Evolutionary conservation across 139 green algal species (phyloP).

Genomic region (Nannochloris sp.): DNA sequence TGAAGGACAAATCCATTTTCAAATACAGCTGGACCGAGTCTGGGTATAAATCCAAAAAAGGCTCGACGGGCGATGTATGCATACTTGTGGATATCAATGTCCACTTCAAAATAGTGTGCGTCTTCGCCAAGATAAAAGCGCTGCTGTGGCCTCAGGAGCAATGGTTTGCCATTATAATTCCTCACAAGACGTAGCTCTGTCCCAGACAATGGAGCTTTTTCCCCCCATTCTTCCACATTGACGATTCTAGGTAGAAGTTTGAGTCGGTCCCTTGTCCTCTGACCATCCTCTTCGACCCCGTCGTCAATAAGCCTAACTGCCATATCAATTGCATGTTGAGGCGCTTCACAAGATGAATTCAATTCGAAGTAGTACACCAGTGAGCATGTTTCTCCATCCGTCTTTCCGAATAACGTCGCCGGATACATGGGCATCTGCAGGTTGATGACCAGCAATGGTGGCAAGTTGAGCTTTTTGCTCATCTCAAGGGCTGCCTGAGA

Average conservation of each 20-base stretch:
- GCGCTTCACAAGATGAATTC: conserved; percentile 35
- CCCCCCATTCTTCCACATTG: conserved; percentile 73
- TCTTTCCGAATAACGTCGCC: conserved; percentile 52
- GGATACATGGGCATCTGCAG: conserved; percentile 71
- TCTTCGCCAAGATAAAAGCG: conserved; percentile 34
- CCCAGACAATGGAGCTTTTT: conserved; percentile 48
- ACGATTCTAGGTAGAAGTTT: conserved; percentile 76
- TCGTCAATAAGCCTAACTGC: conserved; percentile 60
- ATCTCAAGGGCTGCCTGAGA: conserved; percentile 19
- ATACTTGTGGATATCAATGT: conserved; percentile 80
- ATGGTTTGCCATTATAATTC: conserved; percentile 82
- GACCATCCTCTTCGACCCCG: conserved; percentile 54
- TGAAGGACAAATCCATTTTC: conserved; percentile 75
- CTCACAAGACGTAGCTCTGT: conserved; percentile 56
- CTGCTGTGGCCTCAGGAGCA: conserved; percentile 75
- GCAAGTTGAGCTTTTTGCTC: conserved; percentile 37
- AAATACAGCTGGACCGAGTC: conserved; percentile 51
- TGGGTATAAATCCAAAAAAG: conserved; percentile 22
- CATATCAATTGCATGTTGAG: conserved; percentile 54
- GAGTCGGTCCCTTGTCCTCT: conserved; percentile 56
- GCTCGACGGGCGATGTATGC: conserved; percentile 67
- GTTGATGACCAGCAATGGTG: conserved; percentile 72
- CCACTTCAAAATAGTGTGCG: conserved; percentile 62
- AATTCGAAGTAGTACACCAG: conserved; percentile 76
- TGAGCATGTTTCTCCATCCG: conserved; percentile 49